Conservation (phyloP, 345 rosid species). For the Eucalyptus polybractea region DNA sequence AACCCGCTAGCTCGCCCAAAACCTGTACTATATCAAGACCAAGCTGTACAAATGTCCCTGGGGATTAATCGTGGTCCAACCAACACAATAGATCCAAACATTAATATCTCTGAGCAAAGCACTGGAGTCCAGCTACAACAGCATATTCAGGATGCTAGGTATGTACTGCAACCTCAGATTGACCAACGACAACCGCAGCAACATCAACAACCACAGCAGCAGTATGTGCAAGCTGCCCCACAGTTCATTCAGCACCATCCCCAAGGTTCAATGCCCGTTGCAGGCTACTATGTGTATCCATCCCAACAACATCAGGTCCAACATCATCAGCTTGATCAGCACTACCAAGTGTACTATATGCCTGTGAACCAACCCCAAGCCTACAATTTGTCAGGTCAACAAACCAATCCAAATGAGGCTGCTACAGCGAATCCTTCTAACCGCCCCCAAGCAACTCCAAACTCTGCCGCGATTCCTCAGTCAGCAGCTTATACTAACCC, state of each 20-base stretch:
- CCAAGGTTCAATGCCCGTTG: constrained; percentile 40
- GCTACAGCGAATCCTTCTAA: constrained; percentile 23
- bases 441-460: constrained; percentile 48
- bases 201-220: constrained; percentile 39
- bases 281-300: constrained; percentile 63
- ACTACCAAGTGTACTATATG: constrained; percentile 68
- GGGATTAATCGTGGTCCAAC: constrained; percentile 28
- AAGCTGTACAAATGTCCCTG: constrained; percentile 47
- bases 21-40: constrained; percentile 58
- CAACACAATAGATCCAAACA: constrained; percentile 39
- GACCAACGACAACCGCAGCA: constrained; percentile 43
- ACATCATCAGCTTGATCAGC: constrained; percentile 75
- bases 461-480: constrained; percentile 37
- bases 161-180: constrained; percentile 39
- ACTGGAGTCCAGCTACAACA: constrained; percentile 27
- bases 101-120: constrained; percentile 43
- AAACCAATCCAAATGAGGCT: constrained; percentile 54
- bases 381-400: constrained; percentile 54
- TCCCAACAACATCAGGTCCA: constrained; percentile 69
- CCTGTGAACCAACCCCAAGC: constrained; percentile 49
- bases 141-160: constrained; percentile 23
- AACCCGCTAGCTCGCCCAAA: constrained; percentile 51
- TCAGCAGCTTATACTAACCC: constrained; percentile 32
- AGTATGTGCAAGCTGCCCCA: constrained; percentile 51
- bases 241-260: constrained; percentile 78